phyloP scores from a whole-genome alignment of 73 alveolate species.

The Stentor coeruleus region DNA sequence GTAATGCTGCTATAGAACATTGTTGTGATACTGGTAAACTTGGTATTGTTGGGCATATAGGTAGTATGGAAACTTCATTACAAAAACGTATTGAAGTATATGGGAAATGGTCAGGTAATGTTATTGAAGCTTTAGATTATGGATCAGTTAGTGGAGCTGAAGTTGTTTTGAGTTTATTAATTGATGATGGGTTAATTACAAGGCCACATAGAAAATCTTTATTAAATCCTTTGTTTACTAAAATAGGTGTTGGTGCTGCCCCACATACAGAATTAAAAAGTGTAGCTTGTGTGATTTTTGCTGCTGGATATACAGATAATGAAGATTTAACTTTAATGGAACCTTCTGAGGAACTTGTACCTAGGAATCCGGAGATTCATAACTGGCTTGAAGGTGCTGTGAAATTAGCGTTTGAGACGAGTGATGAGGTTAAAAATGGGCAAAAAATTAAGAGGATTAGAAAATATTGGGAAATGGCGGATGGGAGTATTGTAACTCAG shows the following conservation, averaged over 20 bases:
- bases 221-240: slow-evolving; percentile 8
- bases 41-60: slow-evolving; percentile 73
- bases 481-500: neutral
- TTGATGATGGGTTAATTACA: slow-evolving; percentile 28
- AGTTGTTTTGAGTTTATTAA: slow-evolving; percentile 67
- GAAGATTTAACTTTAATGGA: neutral
- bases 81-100: slow-evolving; percentile 73
- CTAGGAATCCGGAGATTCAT: neutral
- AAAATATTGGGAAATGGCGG: slow-evolving; percentile 22
- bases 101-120: slow-evolving; percentile 89
- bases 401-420: neutral
- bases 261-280: neutral
- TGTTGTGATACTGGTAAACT: slow-evolving; percentile 78
- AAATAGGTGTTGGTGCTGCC: neutral
- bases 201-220: slow-evolving; percentile 6
- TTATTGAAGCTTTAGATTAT: slow-evolving; percentile 73
- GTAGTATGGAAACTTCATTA: slow-evolving; percentile 64
- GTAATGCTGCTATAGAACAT: slow-evolving; percentile 73
- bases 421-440: neutral
- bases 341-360: neutral
- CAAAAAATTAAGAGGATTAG: neutral
- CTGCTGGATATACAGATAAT: neutral
- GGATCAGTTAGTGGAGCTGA: slow-evolving; percentile 51
- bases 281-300: neutral
- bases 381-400: slow-evolving; percentile 18